phyloP scores from a whole-genome alignment of 2,329 filamentous ascomycete genomes.

The Zymoseptoria tritici region DNA sequence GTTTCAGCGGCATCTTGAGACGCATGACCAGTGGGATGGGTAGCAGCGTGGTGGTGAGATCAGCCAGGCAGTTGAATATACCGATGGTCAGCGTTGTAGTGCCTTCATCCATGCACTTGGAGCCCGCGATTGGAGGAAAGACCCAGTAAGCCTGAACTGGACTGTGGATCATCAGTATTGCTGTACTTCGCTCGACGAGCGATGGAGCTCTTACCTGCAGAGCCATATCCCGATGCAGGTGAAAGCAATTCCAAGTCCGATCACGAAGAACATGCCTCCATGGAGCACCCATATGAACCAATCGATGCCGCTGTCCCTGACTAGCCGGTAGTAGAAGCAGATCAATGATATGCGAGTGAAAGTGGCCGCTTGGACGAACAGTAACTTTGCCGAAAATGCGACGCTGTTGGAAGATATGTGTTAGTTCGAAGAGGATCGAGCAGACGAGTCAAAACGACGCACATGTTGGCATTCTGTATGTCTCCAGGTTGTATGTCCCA shows the following conservation, averaged over 20 bases:
- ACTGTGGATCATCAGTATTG: slow-evolving; percentile 14
- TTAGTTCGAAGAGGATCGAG: neutral
- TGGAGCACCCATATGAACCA: slow-evolving; percentile 37
- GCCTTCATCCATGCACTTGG: slow-evolving; percentile 38
- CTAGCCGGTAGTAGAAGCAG: slow-evolving; percentile 41
- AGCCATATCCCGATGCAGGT: slow-evolving; percentile 33
- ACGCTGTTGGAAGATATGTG: slow-evolving; percentile 27
- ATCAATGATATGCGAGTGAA: slow-evolving; percentile 40
- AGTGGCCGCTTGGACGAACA: slow-evolving; percentile 36
- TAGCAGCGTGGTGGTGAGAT: slow-evolving; percentile 36
- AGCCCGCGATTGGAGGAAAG: slow-evolving; percentile 25
- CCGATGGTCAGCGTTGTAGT: slow-evolving; percentile 33
- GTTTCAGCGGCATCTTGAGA: slow-evolving; percentile 37
- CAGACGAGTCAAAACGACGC: neutral
- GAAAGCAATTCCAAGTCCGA: slow-evolving; percentile 34
- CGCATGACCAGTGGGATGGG: slow-evolving; percentile 38
- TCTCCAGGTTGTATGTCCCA: slow-evolving; percentile 32
- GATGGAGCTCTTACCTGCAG: slow-evolving; percentile 28
- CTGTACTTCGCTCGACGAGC: neutral
- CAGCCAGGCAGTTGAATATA: slow-evolving; percentile 38
- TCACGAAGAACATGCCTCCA: slow-evolving; percentile 30
- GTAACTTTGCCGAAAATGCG: slow-evolving; percentile 36
- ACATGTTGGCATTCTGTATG: neutral
- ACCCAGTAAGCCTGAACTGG: slow-evolving; percentile 39
- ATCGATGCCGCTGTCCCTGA: slow-evolving; percentile 33